Evolutionary conservation across 2,329 filamentous ascomycete genomes (phyloP), one percentile per base, ranked within the genome.

Genomic region (Cordyceps javanica): DNA sequence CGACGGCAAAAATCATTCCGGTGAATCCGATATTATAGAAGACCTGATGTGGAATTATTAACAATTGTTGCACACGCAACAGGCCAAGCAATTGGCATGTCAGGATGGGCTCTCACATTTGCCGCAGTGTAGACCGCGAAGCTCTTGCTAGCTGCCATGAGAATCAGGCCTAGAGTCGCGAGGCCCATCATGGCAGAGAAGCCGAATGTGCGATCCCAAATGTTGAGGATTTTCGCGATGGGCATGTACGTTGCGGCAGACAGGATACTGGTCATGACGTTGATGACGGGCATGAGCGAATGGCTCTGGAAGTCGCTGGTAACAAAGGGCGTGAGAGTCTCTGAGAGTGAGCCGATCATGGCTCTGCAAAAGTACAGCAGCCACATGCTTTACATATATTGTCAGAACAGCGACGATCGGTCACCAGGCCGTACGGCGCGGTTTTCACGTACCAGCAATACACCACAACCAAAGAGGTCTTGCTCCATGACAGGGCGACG

Each of bases 111-210:
- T 21, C 38, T 39, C 28, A 59, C 52, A 39, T 56, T 63, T 2
- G 66, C 67, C 9, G 67, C 67, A 3, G 66, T 66, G 55, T 68
- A 85, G 1, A 76, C 77, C 36, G 76, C 70, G 23, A 83, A 72
- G 46, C 75, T 76, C 5, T 77, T 71, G 65, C 76, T 84, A 0
- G 74, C 72, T n/a, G 84, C 83, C 72, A 83, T 83, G 64, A 86
- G 73, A 50, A 82, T 73, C 60, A 83, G 57, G 8, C 74, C 72
- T 52, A 79, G 68, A 55, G 76, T 71, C 57, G 65, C 69, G 34
- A 74, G 58, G 4, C 63, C 48, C 13, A 73, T 60, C 49, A 65
- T 67, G 38, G 73, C 51, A 2, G 65, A 61, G 45, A 71, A 73
- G 3, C 69, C 70, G 59, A 73, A 67, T 0, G 69, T 63, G 26